phyloP scores from a whole-genome alignment of 139 green algal genomes.

The Closterium sp. region DNA sequence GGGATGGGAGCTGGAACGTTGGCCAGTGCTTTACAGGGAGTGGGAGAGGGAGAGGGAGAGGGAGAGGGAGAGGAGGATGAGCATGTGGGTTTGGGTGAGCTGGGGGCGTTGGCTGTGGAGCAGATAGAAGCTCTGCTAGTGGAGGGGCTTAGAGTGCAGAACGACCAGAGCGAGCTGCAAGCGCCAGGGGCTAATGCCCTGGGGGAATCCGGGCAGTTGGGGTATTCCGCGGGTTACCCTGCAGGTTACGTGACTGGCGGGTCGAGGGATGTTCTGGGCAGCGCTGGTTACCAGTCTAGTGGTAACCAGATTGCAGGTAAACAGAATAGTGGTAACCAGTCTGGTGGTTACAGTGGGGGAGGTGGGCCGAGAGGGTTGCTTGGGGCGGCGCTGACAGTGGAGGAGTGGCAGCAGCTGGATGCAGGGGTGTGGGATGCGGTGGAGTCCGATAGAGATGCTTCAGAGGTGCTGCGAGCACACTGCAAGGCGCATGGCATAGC shows the following conservation, averaged over 20 bases:
- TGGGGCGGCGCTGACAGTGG: slow-evolving; percentile 27
- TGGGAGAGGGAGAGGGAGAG: not conserved
- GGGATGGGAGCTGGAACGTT: no score
- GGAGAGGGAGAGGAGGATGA: not conserved
- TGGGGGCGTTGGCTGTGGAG: not conserved
- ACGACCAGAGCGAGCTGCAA: not conserved
- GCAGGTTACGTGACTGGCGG: not conserved
- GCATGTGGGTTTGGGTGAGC: not conserved
- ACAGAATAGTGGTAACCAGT: not conserved
- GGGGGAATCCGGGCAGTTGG: not conserved
- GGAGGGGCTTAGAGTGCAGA: not conserved
- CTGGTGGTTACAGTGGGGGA: not conserved
- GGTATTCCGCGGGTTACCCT: not conserved
- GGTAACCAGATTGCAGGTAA: not conserved
- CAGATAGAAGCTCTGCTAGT: not conserved
- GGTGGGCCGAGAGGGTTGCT: not conserved
- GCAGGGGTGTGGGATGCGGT: slow-evolving; percentile 22
- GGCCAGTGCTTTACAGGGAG: no score
- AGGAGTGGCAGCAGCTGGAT: slow-evolving; percentile 42
- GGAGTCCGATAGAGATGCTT: not conserved
- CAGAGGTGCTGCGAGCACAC: slow-evolving; percentile 3
- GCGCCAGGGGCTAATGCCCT: not conserved
- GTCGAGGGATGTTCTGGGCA: not conserved
- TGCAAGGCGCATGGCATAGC: not conserved
- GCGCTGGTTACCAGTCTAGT: not conserved